Evolutionary conservation across 192 early-diverging fungal species (phyloP).

Genomic region (Coemansia sp.): DNA sequence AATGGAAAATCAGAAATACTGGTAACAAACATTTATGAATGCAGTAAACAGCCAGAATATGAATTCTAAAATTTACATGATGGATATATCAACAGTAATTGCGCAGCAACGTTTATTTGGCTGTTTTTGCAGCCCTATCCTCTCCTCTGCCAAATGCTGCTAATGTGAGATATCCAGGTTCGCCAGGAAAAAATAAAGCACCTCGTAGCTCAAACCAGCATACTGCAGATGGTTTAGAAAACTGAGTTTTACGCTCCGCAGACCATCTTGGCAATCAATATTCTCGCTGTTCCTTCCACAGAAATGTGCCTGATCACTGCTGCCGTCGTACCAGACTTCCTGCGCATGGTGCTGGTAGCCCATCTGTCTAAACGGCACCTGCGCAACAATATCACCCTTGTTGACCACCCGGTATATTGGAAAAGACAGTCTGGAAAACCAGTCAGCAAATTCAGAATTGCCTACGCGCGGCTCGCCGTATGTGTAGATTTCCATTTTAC

Average conservation of each 20-base stretch:
- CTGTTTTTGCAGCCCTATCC: neutral
- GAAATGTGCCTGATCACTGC: slow-evolving; percentile 2
- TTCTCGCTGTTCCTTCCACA: slow-evolving; percentile 19
- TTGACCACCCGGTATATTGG: slow-evolving; percentile 22
- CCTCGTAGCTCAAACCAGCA: slow-evolving; percentile 16
- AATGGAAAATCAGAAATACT: too few species aligned
- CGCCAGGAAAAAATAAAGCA: slow-evolving; percentile 10
- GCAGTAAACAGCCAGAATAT: too few species aligned
- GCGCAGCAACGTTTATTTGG: neutral
- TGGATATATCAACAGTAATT: neutral
- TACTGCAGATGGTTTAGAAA: slow-evolving; percentile 19
- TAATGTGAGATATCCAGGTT: neutral
- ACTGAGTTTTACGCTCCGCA: slow-evolving; percentile 2
- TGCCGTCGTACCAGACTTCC: slow-evolving; percentile 20
- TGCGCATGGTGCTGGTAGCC: slow-evolving; percentile 26
- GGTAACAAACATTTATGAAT: too few species aligned
- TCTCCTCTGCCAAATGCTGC: neutral
- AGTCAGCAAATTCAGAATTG: slow-evolving; percentile 38
- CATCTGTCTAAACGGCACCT: slow-evolving; percentile 12
- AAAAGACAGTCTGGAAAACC: slow-evolving; percentile 10
- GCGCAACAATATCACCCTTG: slow-evolving; percentile 16
- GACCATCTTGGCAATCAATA: slow-evolving; percentile 5
- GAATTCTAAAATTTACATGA: too few species aligned
- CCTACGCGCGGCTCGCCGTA: slow-evolving; percentile 46
- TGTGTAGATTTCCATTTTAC: slow-evolving; percentile 22